phyloP scores from a whole-genome alignment of 2,329 filamentous ascomycete genomes.

The Colletotrichum sp. region DNA sequence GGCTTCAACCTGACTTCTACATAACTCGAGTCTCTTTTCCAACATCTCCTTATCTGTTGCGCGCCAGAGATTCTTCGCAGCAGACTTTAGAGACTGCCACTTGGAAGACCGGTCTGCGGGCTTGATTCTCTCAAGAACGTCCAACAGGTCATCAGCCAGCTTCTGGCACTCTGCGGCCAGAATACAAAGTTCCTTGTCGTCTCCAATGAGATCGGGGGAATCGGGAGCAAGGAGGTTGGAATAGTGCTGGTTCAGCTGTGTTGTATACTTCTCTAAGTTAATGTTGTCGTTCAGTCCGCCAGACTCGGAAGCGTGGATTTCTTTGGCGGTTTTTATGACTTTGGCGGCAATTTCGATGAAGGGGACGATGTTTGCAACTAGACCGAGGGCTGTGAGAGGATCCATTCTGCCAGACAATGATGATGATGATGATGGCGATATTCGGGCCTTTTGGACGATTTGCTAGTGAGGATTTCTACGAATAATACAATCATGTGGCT shows the following conservation, averaged over 20 bases:
- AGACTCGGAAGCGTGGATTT: background rate
- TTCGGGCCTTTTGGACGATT: rapidly evolving
- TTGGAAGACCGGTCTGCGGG: background rate
- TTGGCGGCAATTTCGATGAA: background rate
- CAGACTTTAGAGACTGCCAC: background rate
- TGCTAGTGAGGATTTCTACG: background rate
- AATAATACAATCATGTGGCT: background rate
- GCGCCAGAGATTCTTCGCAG: background rate
- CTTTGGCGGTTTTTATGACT: background rate
- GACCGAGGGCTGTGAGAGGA: background rate
- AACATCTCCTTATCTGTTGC: background rate
- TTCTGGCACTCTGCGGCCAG: background rate
- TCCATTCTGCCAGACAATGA: background rate
- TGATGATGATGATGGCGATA: background rate
- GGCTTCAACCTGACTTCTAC: background rate
- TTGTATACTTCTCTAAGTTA: background rate
- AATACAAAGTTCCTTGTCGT: background rate
- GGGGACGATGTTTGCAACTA: background rate
- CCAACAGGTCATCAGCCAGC: background rate
- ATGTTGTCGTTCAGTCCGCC: background rate
- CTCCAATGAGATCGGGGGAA: background rate
- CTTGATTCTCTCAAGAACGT: background rate
- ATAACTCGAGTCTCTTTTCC: background rate
- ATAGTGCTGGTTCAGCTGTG: background rate
- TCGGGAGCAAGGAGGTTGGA: background rate